These are phyloP conservation scores for Zymoseptoria tritici DNA, from an alignment of 2,329 filamentous ascomycete genomes.

Conservation along the genomic window DNA sequence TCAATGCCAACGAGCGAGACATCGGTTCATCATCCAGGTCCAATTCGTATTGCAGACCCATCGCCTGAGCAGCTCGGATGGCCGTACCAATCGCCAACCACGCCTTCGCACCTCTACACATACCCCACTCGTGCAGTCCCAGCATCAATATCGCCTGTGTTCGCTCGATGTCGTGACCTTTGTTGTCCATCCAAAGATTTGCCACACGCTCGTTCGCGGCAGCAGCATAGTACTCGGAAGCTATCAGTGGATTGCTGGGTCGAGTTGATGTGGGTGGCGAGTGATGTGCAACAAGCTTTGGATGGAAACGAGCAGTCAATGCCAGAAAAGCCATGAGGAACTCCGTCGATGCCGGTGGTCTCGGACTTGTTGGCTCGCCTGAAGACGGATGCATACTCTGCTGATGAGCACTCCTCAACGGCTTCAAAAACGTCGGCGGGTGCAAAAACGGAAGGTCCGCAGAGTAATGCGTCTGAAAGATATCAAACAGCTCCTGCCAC, in stretches of 20 bases:
- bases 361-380: constrained; percentile 23
- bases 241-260: constrained; percentile 46
- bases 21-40: constrained; percentile 31
- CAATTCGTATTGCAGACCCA: constrained; percentile 55
- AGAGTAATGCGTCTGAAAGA: constrained; percentile 64
- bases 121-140: constrained; percentile 64
- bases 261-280: constrained; percentile 44
- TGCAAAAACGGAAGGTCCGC: constrained; percentile 68
- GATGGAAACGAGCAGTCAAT: constrained; percentile 62
- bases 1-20: constrained; percentile 32
- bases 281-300: constrained; percentile 48
- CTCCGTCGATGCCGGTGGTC: constrained; percentile 46
- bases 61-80: constrained; percentile 54
- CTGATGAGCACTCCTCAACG: constrained; percentile 31
- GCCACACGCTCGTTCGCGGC: constrained; percentile 48
- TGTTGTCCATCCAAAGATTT: constrained; percentile 40
- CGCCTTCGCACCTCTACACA: constrained; percentile 53
- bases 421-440: constrained; percentile 52
- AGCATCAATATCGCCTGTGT: constrained; percentile 65
- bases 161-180: constrained; percentile 52
- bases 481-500: constrained; percentile 62
- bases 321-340: constrained; percentile 61
- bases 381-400: constrained; percentile 13
- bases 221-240: constrained; percentile 59
- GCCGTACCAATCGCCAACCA: constrained; percentile 59